phyloP scores from a whole-genome alignment of 2,329 filamentous ascomycete genomes.

The Neoscytalidium dimidiatum region DNA sequence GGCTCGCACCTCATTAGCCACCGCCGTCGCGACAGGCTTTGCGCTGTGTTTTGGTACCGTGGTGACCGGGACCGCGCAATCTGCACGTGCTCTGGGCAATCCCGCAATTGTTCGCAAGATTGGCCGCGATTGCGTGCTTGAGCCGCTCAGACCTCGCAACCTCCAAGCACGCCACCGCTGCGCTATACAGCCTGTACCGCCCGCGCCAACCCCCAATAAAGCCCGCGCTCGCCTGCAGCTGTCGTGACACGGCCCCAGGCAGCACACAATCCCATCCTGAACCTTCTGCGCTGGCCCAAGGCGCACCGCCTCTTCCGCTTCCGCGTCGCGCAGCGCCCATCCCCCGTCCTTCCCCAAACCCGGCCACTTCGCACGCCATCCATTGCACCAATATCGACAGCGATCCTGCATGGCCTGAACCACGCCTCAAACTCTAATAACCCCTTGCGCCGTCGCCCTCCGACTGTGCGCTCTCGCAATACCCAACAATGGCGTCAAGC shows the following conservation, averaged over 20 bases:
- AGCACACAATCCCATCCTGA: slow-evolving; percentile 7
- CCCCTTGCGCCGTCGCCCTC: slow-evolving; percentile 4
- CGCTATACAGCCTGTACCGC: not conserved
- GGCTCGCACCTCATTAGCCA: slow-evolving; percentile 7
- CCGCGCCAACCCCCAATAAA: slow-evolving; percentile 9
- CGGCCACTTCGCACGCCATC: slow-evolving; percentile 18
- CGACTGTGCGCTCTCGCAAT: not conserved
- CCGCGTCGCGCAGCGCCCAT: not conserved
- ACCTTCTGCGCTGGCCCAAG: not conserved
- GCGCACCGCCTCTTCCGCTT: not conserved
- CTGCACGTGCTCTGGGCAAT: slow-evolving; percentile 1
- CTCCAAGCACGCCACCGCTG: slow-evolving; percentile 12
- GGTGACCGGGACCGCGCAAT: slow-evolving; percentile 1
- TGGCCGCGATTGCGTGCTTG: slow-evolving; percentile 8
- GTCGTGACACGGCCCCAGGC: slow-evolving; percentile 3
- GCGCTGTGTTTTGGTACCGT: not conserved
- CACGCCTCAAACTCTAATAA: slow-evolving; percentile 15
- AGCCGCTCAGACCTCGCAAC: slow-evolving; percentile 1
- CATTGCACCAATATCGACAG: slow-evolving; percentile 16
- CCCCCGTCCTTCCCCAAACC: not conserved
- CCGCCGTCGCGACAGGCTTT: not conserved
- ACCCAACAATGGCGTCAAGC: slow-evolving; percentile 13
- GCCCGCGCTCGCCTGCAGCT: slow-evolving; percentile 5
- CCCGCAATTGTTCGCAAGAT: not conserved
- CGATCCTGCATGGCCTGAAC: slow-evolving; percentile 14